A percentile compares a stretch with the other conserved stretches of the same genome.
phyloP scores from a whole-genome alignment of 129 eudicot species.

The Rutidosis leptorrhynchoides region DNA sequence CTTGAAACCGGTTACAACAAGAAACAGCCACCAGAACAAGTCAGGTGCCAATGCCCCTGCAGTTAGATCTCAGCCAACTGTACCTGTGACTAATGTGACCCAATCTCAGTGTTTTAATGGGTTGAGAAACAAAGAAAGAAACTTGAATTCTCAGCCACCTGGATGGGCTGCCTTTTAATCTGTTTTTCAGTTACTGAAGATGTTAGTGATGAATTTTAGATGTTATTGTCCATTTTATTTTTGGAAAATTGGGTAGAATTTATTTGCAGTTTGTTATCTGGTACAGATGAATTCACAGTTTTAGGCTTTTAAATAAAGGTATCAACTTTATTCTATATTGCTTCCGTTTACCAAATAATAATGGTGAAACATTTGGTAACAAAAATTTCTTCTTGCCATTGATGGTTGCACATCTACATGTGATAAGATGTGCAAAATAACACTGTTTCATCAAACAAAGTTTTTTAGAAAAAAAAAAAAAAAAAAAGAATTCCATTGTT shows the following conservation, averaged over 20 bases:
- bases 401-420: background rate
- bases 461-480: too few species aligned
- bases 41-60: conserved; percentile 25
- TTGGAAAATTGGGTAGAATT: background rate
- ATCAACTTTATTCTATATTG: background rate
- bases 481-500: too few species aligned
- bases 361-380: background rate
- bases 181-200: background rate
- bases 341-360: background rate
- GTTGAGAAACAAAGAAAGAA: conserved; percentile 9
- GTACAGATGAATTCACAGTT: conserved; percentile 1
- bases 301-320: background rate
- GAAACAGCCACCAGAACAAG: conserved; percentile 42
- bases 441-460: too few species aligned
- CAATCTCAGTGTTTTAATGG: conserved; percentile 10
- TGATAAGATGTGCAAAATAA: background rate
- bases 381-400: background rate
- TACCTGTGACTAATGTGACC: conserved; percentile 8
- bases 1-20: conserved; percentile 55
- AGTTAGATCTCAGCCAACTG: conserved; percentile 3
- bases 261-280: background rate
- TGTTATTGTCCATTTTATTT: background rate
- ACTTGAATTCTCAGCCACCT: conserved; percentile 16
- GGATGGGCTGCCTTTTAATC: conserved; percentile 27
- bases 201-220: background rate